These are phyloP conservation scores for Draba incana DNA, from an alignment of 345 rosid species.

Conservation along the genomic window DNA sequence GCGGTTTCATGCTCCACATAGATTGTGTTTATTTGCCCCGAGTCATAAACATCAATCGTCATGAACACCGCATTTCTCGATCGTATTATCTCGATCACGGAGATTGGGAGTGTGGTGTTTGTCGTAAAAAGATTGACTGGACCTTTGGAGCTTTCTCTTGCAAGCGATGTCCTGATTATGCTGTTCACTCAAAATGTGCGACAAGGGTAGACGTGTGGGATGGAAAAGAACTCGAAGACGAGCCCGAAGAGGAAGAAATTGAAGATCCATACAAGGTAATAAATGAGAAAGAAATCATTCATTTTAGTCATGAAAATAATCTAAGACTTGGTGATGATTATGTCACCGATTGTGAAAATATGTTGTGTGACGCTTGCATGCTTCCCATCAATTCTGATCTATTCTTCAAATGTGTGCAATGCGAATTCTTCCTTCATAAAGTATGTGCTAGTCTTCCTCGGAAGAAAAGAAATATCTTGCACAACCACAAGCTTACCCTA, in stretches of 20 bases:
- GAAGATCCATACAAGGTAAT: neutral
- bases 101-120: neutral
- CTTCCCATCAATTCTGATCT: neutral
- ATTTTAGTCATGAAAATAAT: neutral
- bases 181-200: neutral
- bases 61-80: neutral
- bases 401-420: neutral
- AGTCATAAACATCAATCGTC: constrained; percentile 1
- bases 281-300: neutral
- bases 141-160: constrained; percentile 1
- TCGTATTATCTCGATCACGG: neutral
- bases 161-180: neutral
- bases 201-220: neutral
- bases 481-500: neutral
- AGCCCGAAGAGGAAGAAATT: neutral
- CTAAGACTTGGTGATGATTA: neutral
- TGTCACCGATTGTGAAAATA: neutral
- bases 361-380: constrained; percentile 1
- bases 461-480: neutral
- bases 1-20: neutral
- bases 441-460: constrained; percentile 11
- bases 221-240: neutral
- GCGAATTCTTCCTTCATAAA: constrained; percentile 1
- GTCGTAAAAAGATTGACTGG: neutral
- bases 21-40: neutral